Base-by-base conservation (phyloP, 2,329 filamentous ascomycete species). In the Fusarium algeriense region DNA sequence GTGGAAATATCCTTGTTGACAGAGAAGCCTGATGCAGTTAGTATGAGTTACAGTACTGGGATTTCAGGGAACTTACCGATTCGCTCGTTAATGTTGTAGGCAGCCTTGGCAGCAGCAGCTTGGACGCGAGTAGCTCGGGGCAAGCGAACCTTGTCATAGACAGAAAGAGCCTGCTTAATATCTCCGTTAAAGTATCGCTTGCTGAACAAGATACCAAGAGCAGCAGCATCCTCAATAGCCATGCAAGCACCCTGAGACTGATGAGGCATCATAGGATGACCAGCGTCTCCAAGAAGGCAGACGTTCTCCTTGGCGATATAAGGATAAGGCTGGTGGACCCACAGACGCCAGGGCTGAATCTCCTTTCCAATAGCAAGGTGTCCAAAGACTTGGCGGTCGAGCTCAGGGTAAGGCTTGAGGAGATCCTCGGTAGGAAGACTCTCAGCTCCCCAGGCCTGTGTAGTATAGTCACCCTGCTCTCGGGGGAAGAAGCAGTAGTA, bases 401-500 rank as follows among this genome's bases (percentile, higher is more conserved):
- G 83, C 30, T 87, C 81, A 0, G 88, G 89, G 64, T 88, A 92
- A 0, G 88, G 88, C 0, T 83, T 84, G 8, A 92, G 81, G 0
- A 92, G 81, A 69, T 91, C 88, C 60, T 89, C 87, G 1, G 88
- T 82, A 0, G 87, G 84, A 4, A 80, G 76, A 10, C 83, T 84
- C 30, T 87, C 85, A 1, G 81, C 81, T 0, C 85, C 88, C 89
- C 90, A 92, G 13, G 83, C 84, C 57, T 92, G 89, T 45, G 81
- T 86, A 6, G 84, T 83, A 75, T 89, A 92, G 76, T 92, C 75
- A 0, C 75, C 75, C 19, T 73, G 80, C 9, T 75, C 78, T 8
- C 78, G 84, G 0, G 89, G 87, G 79, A 91, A 92, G 83, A 92
- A 92, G 80, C 90, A 91, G 80, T 92, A 92, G 81, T 91, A 92